Evolutionary conservation across 1,139 yeast genomes (phyloP).

Genomic region (Geotrichum citri-aurantii): DNA sequence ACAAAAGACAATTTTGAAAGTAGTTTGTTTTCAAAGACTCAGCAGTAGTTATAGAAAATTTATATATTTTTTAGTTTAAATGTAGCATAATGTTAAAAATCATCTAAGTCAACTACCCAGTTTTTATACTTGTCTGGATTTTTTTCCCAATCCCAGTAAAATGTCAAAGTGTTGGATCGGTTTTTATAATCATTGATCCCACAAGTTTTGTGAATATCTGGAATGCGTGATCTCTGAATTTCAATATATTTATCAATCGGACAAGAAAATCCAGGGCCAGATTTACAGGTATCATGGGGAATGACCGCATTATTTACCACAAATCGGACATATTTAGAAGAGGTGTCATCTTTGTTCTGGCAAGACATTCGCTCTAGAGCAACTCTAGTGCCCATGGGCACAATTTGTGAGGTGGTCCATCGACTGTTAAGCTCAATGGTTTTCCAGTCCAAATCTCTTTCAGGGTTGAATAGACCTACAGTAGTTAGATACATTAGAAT

Average conservation of each 20-base stretch:
- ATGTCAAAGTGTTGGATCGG: constrained; percentile 11
- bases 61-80: background rate
- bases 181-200: constrained; percentile 5
- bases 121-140: constrained; percentile 9
- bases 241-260: constrained; percentile 38
- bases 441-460: constrained; percentile 35
- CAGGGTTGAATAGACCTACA: constrained; percentile 45
- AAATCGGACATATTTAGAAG: constrained; percentile 44
- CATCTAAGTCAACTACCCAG: constrained; percentile 4
- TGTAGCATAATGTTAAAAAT: background rate
- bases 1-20: background rate
- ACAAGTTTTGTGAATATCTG: constrained; percentile 8
- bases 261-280: constrained; percentile 62
- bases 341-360: constrained; percentile 22
- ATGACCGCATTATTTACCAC: constrained; percentile 57
- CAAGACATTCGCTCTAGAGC: constrained; percentile 49
- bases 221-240: constrained; percentile 4
- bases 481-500: constrained; percentile 47
- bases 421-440: constrained; percentile 40
- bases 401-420: constrained; percentile 45
- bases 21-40: too few relatives aligned
- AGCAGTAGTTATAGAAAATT: too few relatives aligned
- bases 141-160: constrained; percentile 19
- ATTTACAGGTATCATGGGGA: constrained; percentile 47
- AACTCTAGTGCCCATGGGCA: constrained; percentile 56